Evolutionary conservation across 352 stramenopile genomes (phyloP).

Genomic region (Lagenidium giganteum): DNA sequence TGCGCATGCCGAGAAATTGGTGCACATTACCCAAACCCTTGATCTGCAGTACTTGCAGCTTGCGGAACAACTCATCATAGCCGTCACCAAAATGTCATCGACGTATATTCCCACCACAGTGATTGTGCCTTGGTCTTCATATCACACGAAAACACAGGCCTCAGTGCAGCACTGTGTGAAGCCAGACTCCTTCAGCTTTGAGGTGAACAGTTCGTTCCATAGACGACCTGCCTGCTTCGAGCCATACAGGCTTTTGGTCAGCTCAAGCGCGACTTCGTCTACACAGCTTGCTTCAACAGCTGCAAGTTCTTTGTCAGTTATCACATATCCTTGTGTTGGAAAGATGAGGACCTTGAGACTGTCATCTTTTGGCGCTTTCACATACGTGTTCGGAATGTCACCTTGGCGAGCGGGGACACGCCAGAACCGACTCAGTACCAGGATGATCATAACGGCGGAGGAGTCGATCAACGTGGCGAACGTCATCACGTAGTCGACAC

Average conservation of each 20-base stretch:
- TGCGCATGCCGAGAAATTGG: slow-evolving; percentile 16
- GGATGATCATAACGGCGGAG: slow-evolving; percentile 4
- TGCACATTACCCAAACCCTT: slow-evolving; percentile 12
- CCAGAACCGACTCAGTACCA: slow-evolving; percentile 4
- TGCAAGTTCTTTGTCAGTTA: background rate
- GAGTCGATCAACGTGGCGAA: slow-evolving; percentile 19
- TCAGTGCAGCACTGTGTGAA: slow-evolving; percentile 13
- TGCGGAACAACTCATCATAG: slow-evolving; percentile 10
- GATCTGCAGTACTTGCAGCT: slow-evolving; percentile 4
- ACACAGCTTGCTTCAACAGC: slow-evolving; percentile 1
- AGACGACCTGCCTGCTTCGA: slow-evolving; percentile 17
- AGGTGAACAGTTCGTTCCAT: slow-evolving; percentile 13
- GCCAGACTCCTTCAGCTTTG: slow-evolving; percentile 1
- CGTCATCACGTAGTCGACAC: slow-evolving; percentile 8
- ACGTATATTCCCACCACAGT: slow-evolving; percentile 14
- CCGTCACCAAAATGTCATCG: slow-evolving; percentile 21
- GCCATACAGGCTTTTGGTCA: slow-evolving; percentile 18
- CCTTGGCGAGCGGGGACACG: slow-evolving; percentile 12
- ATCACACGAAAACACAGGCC: slow-evolving; percentile 13
- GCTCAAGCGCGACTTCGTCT: slow-evolving; percentile 1
- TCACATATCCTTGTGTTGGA: slow-evolving; percentile 4
- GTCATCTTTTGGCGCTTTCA: slow-evolving; percentile 18
- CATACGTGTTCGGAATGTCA: slow-evolving; percentile 22
- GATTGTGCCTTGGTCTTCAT: slow-evolving; percentile 1
- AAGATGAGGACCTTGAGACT: slow-evolving; percentile 10